Evolutionary conservation across 78 protist species (phyloP).

Genomic region (Emiliania huxleyi): DNA sequence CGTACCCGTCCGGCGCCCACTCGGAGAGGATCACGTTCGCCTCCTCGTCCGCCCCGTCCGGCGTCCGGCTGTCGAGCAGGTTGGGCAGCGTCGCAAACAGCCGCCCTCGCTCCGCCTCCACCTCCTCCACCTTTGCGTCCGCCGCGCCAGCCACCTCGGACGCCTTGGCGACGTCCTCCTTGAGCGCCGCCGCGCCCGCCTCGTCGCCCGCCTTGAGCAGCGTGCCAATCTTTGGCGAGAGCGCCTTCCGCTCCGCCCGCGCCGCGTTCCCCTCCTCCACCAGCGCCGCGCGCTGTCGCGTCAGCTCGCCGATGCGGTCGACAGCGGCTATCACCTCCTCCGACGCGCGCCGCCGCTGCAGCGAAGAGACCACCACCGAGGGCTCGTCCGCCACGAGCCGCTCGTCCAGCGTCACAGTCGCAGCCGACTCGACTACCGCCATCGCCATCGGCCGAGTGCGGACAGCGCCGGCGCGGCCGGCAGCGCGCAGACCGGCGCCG

Average conservation of each 20-base stretch:
- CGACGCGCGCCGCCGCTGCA: background rate
- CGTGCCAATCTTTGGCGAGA: conserved; percentile 11
- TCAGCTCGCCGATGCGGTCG: background rate
- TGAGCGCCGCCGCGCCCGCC: background rate
- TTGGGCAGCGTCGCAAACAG: background rate
- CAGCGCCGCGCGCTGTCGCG: too few relatives aligned
- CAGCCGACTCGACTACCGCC: too few relatives aligned
- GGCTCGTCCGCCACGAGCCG: background rate
- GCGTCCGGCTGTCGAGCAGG: conserved; percentile 3
- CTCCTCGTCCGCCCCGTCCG: background rate
- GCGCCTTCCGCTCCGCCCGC: background rate
- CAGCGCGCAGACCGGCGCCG: too few relatives aligned
- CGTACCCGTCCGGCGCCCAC: background rate
- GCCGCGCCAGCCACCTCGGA: background rate
- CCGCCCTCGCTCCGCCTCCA: background rate
- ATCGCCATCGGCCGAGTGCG: too few relatives aligned
- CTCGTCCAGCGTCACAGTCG: background rate
- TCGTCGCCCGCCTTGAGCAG: background rate
- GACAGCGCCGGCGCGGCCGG: too few relatives aligned
- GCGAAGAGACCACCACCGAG: background rate
- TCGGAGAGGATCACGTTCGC: background rate
- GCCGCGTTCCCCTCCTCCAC: too few relatives aligned
- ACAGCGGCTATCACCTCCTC: background rate
- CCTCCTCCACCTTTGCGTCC: background rate
- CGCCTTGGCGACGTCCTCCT: background rate